Evolutionary conservation across 2,329 filamentous ascomycete genomes (phyloP).

Genomic region (Byssochlamys sp.): DNA sequence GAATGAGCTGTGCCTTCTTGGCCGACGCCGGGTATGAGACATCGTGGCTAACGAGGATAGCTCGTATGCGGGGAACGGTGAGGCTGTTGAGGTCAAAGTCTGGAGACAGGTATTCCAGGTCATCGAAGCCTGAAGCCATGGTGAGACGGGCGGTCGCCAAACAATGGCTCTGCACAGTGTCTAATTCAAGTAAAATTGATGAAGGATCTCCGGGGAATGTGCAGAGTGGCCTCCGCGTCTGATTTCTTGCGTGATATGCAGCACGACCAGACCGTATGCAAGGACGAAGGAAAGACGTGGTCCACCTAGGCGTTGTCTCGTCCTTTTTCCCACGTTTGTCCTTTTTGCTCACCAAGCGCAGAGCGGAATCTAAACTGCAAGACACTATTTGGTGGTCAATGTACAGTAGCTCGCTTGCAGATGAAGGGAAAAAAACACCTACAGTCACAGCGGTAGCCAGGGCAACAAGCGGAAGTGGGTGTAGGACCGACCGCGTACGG

Average conservation of each 20-base stretch:
- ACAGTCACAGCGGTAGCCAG: constrained; percentile 20
- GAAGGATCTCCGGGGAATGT: not conserved
- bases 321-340: not conserved
- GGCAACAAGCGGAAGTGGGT: constrained; percentile 20
- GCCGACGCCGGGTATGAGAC: constrained; percentile 76
- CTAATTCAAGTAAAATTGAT: not conserved
- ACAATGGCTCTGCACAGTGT: not conserved
- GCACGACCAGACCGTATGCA: not conserved
- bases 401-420: constrained; percentile 1
- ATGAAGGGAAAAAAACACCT: constrained; percentile 2
- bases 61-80: constrained; percentile 79
- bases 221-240: not conserved
- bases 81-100: constrained; percentile 76
- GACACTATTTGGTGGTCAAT: constrained; percentile 4
- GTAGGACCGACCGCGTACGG: not conserved
- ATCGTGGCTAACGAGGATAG: constrained; percentile 81
- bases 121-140: constrained; percentile 37
- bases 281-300: not conserved
- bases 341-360: not conserved
- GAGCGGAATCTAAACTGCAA: not conserved
- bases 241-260: not conserved
- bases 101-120: constrained; percentile 73
- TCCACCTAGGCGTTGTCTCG: not conserved
- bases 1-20: constrained; percentile 81
- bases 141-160: constrained; percentile 6